phyloP scores from a whole-genome alignment of 2,329 filamentous ascomycete genomes.

The Sclerotinia trifoliorum region DNA sequence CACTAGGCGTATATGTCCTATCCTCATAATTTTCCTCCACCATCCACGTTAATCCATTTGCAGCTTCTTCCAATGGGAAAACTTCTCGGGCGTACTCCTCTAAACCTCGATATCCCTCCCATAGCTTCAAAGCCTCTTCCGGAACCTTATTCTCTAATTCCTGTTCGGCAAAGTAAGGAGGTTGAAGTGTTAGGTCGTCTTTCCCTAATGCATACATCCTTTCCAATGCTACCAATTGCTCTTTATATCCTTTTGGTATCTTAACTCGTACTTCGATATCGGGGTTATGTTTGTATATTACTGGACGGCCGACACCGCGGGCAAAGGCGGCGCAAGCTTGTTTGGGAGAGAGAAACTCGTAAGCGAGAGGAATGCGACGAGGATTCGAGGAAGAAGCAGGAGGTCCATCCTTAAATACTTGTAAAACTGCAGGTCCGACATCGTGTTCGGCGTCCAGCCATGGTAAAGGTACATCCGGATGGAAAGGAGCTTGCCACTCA shows the following conservation, averaged over 20 bases:
- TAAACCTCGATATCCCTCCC: conserved; percentile 86
- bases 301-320: conserved; percentile 72
- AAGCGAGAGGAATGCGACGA: conserved; percentile 79
- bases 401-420: conserved; percentile 92
- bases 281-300: conserved; percentile 68
- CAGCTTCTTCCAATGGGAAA: conserved; percentile 90
- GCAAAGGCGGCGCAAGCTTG: conserved; percentile 82
- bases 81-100: conserved; percentile 95
- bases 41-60: conserved; percentile 96
- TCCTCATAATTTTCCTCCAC: conserved; percentile 47
- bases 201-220: conserved; percentile 52
- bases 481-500: conserved; percentile 90
- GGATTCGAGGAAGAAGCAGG: conserved; percentile 60
- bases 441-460: conserved; percentile 98
- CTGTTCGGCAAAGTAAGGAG: conserved; percentile 61
- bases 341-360: conserved; percentile 79
- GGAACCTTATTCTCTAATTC: conserved; percentile 65
- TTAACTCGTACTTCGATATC: conserved; percentile 82
- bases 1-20: conserved; percentile 27
- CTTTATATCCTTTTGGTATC: conserved; percentile 82
- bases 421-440: conserved; percentile 84
- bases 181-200: conserved; percentile 52
- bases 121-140: conserved; percentile 73
- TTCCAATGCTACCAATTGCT: conserved; percentile 74
- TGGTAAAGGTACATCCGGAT: conserved; percentile 82